Base-by-base conservation (phyloP, 768 basidiomycete genomes). In the Trametopsis cervina region DNA sequence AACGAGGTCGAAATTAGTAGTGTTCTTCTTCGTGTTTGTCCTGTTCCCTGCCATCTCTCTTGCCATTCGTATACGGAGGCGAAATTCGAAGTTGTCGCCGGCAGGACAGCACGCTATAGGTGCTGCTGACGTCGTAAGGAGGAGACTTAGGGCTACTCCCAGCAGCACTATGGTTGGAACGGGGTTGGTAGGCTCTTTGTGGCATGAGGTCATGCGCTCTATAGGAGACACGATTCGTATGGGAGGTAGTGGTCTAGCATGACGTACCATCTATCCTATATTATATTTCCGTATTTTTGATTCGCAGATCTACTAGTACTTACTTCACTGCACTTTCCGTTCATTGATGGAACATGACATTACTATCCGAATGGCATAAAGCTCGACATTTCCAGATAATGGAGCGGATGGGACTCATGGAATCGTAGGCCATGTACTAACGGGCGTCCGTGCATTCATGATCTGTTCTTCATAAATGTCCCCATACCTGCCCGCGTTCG, bases 61-160 rank as follows among this genome's bases (percentile, higher is more conserved):
- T 40, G 45, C 76, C 11, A 56, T 85, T n/a, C 74, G 81, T 29
- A 55, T 77, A 26, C 69, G 76, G 21, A 70, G 75, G 53, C 63
- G 68, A 50, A 69, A 68, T 46, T 55, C 62, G 27, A 17, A 18
- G 18, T 18, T n/a, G 9, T 9, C 39, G 18, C 15, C 7, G 7
- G 21, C 39, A 25, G 17, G 25, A 12, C 20, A n/a, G 17, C 23
- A 21, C n/a, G 24, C 25, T 22, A 9, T 12, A 7, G 38, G 38
- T 12, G 20, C 39, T 23, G 46, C 46, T 3, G 36, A 39, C n/a
- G 33, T 25, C 10, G 45, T 46, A 4, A 33, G 45, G 18, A 24
- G 46, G 26, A 2, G 46, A 29, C 38, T 40, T 11, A 29, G 46
- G 18, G 24, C 23, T 23, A 17, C 25, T 18, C n/a, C 21, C 6